A percentile compares a stretch with the other conserved stretches of the same genome.
phyloP scores from a whole-genome alignment of 202 grass and related monocot species.

The Schoenoplectus triqueter region DNA sequence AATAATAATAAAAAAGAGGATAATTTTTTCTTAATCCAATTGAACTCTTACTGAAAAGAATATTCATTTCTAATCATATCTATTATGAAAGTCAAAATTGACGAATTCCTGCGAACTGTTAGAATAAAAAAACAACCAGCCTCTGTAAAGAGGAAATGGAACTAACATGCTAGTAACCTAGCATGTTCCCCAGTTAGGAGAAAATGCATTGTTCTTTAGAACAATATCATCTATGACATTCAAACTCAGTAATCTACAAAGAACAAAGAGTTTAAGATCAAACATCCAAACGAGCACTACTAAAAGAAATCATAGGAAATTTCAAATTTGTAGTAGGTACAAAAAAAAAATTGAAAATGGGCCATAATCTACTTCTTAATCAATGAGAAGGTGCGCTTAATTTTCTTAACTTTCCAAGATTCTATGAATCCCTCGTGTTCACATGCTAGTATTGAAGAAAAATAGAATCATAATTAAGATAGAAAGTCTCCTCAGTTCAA shows the following conservation, averaged over 20 bases:
- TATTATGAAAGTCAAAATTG: background rate
- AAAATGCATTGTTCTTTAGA: background rate
- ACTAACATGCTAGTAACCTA: slow-evolving; percentile 19
- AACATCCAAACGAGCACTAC: slow-evolving; percentile 13
- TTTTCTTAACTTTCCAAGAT: slow-evolving; percentile 10
- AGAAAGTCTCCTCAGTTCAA: background rate
- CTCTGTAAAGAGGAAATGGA: background rate
- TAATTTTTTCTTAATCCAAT: background rate
- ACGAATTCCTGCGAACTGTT: background rate
- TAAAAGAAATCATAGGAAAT: slow-evolving; percentile 1
- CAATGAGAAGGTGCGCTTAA: background rate
- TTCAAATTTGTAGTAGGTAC: background rate
- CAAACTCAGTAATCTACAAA: background rate
- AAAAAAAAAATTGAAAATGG: background rate
- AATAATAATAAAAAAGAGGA: background rate
- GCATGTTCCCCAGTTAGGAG: background rate
- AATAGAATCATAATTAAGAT: background rate
- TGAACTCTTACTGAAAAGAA: background rate
- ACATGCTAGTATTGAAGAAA: background rate
- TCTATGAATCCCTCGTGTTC: slow-evolving; percentile 25
- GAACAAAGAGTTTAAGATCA: background rate
- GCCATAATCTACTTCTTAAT: background rate
- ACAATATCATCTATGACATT: no score
- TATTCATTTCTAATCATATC: background rate
- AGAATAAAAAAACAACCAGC: background rate